Evolutionary conservation across 164 flowering plant genomes (phyloP).

Genomic region (Stephania yunnanensis): DNA sequence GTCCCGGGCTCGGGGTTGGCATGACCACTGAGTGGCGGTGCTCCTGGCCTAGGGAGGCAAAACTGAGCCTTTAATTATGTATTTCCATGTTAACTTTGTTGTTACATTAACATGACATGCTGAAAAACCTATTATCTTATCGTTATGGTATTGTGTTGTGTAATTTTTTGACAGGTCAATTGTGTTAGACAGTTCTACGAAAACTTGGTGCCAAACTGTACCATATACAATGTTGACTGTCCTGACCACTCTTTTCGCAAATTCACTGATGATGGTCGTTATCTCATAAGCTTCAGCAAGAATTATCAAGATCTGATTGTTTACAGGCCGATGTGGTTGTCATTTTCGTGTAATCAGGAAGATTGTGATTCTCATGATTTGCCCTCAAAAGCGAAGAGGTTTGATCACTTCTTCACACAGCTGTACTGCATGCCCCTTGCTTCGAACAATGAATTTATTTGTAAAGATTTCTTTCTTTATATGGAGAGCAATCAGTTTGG

Average conservation of each 20-base stretch:
- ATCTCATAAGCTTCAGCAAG: conserved; percentile 85
- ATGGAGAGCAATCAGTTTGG: conserved; percentile 78
- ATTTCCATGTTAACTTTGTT: neutral
- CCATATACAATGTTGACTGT: conserved; percentile 78
- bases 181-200: conserved; percentile 80
- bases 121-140: neutral
- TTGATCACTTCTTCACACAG: conserved; percentile 84
- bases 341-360: conserved; percentile 70
- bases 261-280: conserved; percentile 92
- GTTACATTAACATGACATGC: neutral
- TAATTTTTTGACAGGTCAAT: conserved; percentile 53
- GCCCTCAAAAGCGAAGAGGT: conserved; percentile 62
- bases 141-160: conserved; percentile 4
- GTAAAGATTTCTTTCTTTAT: conserved; percentile 94
- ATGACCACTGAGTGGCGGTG: neutral
- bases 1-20: neutral
- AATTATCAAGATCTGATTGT: conserved; percentile 86
- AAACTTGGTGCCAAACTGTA: conserved; percentile 80
- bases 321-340: conserved; percentile 81
- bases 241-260: conserved; percentile 91
- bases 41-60: too few relatives aligned
- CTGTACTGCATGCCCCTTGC: conserved; percentile 73
- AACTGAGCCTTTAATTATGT: neutral
- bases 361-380: conserved; percentile 55
- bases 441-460: conserved; percentile 74